phyloP scores from a whole-genome alignment of 2,329 filamentous ascomycete genomes.

The Allantophomopsis cytisporea region DNA sequence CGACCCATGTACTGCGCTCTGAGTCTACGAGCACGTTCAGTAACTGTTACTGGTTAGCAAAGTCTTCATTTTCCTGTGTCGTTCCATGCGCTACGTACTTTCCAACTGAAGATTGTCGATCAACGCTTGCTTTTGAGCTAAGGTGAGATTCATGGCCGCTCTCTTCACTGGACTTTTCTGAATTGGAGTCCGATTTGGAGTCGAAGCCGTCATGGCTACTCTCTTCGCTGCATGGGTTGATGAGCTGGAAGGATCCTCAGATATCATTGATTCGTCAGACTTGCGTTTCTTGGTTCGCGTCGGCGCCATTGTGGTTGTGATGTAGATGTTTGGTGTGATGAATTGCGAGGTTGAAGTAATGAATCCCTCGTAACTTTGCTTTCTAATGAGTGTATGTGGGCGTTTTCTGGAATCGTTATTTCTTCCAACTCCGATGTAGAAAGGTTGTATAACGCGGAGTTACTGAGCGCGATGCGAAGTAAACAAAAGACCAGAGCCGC shows the following conservation, averaged over 20 bases:
- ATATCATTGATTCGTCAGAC: slow-evolving; percentile 20
- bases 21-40: slow-evolving; percentile 74
- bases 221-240: slow-evolving; percentile 14
- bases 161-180: slow-evolving; percentile 43
- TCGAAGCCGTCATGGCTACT: slow-evolving; percentile 23
- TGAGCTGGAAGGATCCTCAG: slow-evolving; percentile 12
- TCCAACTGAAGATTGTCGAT: slow-evolving; percentile 86
- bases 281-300: slow-evolving; percentile 31
- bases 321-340: slow-evolving; percentile 4
- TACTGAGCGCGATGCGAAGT: slow-evolving; percentile 11
- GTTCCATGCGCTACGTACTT: slow-evolving; percentile 35
- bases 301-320: slow-evolving; percentile 27
- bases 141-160: slow-evolving; percentile 47
- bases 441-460: too few relatives aligned
- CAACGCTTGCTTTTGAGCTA: slow-evolving; percentile 69
- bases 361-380: background rate
- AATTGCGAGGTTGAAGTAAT: slow-evolving; percentile 8
- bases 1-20: slow-evolving; percentile 82
- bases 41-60: slow-evolving; percentile 39
- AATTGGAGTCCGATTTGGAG: slow-evolving; percentile 17
- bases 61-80: slow-evolving; percentile 5
- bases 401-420: too few relatives aligned
- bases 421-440: too few relatives aligned
- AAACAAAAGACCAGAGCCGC: slow-evolving; percentile 23
- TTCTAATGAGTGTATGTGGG: too few relatives aligned